phyloP scores from a whole-genome alignment of 306 rosid genomes.

The Vicia sativa region DNA sequence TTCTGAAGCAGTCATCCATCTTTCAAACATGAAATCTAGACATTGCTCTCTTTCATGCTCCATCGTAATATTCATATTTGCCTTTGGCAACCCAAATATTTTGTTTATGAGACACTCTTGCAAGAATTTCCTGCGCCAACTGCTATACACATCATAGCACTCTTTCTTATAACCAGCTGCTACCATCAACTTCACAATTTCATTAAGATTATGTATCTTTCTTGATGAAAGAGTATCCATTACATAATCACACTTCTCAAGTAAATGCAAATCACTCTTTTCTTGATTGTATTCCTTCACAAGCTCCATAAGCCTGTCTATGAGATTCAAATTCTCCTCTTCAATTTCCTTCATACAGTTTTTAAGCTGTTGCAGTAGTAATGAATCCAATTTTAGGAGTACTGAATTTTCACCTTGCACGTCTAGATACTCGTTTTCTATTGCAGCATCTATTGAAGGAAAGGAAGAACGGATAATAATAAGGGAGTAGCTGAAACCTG shows the following conservation, averaged over 20 bases:
- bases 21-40: conserved; percentile 40
- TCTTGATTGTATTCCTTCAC: not conserved
- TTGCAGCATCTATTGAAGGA: not conserved
- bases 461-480: not conserved
- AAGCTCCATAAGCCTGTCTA: not conserved
- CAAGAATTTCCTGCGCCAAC: conserved; percentile 77
- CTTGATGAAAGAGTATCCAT: conserved; percentile 62
- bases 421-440: not conserved
- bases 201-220: not conserved
- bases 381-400: not conserved
- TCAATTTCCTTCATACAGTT: not conserved
- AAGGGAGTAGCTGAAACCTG: not conserved
- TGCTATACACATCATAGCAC: conserved; percentile 56
- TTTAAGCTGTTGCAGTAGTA: not conserved
- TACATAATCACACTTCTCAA: conserved; percentile 37
- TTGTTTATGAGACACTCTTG: conserved; percentile 70
- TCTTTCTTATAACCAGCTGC: conserved; percentile 62
- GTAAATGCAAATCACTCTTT: not conserved
- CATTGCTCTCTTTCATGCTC: conserved; percentile 41
- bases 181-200: conserved; percentile 70
- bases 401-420: not conserved
- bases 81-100: conserved; percentile 61
- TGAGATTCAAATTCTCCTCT: not conserved
- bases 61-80: conserved; percentile 65
- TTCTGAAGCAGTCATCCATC: conserved; percentile 75